Base-by-base conservation (phyloP, 306 rosid genomes). In the Medicago lupulina region DNA sequence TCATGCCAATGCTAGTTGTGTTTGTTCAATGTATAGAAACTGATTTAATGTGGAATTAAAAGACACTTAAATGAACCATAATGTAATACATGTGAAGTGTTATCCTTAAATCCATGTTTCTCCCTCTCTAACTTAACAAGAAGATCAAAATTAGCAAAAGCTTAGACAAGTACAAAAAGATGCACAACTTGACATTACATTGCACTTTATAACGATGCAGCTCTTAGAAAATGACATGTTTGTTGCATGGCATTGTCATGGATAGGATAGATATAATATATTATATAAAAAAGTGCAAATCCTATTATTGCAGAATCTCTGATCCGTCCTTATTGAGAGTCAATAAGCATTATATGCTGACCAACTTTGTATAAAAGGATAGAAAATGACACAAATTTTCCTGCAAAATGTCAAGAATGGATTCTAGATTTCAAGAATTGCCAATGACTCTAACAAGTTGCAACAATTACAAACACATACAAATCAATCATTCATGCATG, bases 191-290 rank as follows among this genome's bases (percentile, higher is more conserved):
- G 55, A 74, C 58, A 74, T 43, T 39, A 55, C 81, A 51, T 16
- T 70, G 46, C 43, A 76, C 61, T 75, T 75, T 41, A 59, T 59
- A 28, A 44, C 8, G 21, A 59, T 70, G 71, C 40, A 63, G 58
- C 57, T 60, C 64, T 75, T 46, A 25, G 93, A 91, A 75, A 84
- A 81, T 69, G 88, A 89, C 88, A 87, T 47, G 67, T 77, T 76
- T 73, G 76, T 76, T 74, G 74, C 47, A 67, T 67, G 54, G n/a
- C 68, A 75, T 59, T 70, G 54, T 55, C 71, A 65, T 57, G 47
- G 74, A 69, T 55, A 6, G 25, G 67, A 55, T 60, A 73, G 17
- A 63, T 14, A 73, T 71, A 62, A 51, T 38, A 80, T 46, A 14
- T 40, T 21, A 44, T 38, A 44, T 40, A 23, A 65, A 53, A 77